Conservation (phyloP, 1,139 yeast genomes). For the Lodderomyces orthopsilosis region DNA sequence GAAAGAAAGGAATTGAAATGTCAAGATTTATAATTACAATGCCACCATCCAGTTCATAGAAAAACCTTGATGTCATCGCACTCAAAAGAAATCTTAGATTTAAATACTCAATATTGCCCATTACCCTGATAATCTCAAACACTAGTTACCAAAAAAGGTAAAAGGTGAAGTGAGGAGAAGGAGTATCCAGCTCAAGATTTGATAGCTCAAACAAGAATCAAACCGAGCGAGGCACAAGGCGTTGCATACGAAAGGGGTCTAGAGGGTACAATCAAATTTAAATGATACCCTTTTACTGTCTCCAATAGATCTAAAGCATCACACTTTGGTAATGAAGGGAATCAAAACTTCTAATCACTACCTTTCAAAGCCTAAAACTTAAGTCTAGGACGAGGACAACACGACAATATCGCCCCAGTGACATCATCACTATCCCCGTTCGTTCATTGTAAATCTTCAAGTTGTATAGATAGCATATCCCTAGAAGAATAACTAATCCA, state of each 20-base stretch:
- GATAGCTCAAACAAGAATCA: conserved; percentile 16
- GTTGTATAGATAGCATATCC: too few relatives aligned
- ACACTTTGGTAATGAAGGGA: not conserved
- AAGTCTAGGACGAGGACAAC: not conserved
- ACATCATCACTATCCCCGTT: not conserved
- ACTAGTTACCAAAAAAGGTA: not conserved
- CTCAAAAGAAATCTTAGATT: conserved; percentile 60
- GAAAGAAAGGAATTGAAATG: conserved; percentile 30
- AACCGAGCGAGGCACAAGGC: conserved; percentile 78
- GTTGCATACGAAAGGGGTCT: too few relatives aligned
- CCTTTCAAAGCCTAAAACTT: not conserved
- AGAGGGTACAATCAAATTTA: too few relatives aligned
- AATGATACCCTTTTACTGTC: too few relatives aligned
- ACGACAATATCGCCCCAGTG: not conserved
- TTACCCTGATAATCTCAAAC: conserved; percentile 25
- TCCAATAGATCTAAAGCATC: conserved; percentile 4
- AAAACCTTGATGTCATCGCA: conserved; percentile 63
- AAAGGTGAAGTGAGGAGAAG: conserved; percentile 2
- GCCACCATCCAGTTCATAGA: conserved; percentile 47
- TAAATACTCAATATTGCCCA: conserved; percentile 56
- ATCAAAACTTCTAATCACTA: not conserved
- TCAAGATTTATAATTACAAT: conserved; percentile 71
- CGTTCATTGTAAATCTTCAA: not conserved
- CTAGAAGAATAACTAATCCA: too few relatives aligned
- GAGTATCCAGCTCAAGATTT: conserved; percentile 60